These are phyloP conservation scores for Chaetomium sp. DNA, from an alignment of 2,329 filamentous ascomycete species.

Conservation along the genomic window DNA sequence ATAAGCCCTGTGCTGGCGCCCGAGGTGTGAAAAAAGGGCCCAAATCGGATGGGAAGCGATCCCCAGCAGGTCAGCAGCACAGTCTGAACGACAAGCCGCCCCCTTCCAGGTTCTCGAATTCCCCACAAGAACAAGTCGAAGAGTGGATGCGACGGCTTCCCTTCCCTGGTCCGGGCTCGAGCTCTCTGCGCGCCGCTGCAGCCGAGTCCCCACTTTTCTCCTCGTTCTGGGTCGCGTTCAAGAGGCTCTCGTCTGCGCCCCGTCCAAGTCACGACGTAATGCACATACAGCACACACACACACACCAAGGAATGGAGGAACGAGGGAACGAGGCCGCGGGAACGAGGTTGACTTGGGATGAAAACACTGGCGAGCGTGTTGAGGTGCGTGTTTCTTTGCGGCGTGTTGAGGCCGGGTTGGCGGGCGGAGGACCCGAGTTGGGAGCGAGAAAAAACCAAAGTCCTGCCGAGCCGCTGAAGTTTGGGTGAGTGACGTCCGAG, in stretches of 20 bases:
- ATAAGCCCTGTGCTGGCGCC: neutral
- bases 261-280: slow-evolving; percentile 16
- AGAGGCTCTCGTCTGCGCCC: slow-evolving; percentile 9
- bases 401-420: neutral
- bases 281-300: neutral
- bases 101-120: slow-evolving; percentile 6
- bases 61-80: slow-evolving; percentile 6
- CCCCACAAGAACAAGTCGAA: slow-evolving; percentile 7
- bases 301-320: no score
- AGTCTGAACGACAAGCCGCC: slow-evolving; percentile 10
- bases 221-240: slow-evolving; percentile 6
- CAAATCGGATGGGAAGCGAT: slow-evolving; percentile 12
- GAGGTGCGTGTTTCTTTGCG: neutral
- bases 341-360: no score
- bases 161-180: slow-evolving; percentile 4
- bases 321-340: neutral
- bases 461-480: no score
- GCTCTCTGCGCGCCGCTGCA: neutral
- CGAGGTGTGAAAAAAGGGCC: neutral
- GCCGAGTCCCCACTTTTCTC: slow-evolving; percentile 14
- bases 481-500: no score
- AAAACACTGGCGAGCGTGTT: no score
- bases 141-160: slow-evolving; percentile 13
- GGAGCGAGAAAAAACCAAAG: no score
- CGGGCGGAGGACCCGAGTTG: neutral